Base-by-base conservation (phyloP, 78 protist genomes). In the Dictyostelium citrinum region DNA sequence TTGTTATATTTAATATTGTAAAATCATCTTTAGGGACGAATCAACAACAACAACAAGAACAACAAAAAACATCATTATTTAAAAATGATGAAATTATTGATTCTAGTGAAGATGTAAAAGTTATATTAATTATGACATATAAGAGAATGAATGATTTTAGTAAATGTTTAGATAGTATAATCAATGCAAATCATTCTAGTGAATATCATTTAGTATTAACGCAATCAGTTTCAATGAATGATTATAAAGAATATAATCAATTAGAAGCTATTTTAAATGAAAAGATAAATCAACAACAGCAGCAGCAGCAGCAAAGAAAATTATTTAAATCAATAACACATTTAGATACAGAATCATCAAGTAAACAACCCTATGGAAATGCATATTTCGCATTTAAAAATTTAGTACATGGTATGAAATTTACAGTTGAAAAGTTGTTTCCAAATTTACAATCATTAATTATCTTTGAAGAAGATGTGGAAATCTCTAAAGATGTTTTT, bases 361-460 rank as follows among this genome's bases (percentile, higher is more conserved):
- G 81, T 4, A 67, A 35, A 60, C 81, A 29, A 41, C 82, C 93
- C 1, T 88, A 78, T 78, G 93, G 93, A 2, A 88, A 88, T 78
- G 93, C 93, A 22, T 88, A 88, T 33, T 33, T 61, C 35, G 93
- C 93, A 37, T 88, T 88, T 16, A 88, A 72, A n/a, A 86, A 88
- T 68, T 35, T 88, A 41, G 64, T 78, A 5, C 12, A 35, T 8
- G 93, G 93, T 3, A 8, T 88, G 14, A 37, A 67, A 5, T 78
- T 46, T 6, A 46, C 80, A 10, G 5, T 64, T 3, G n/a, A 10
- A 11, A n/a, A n/a, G n/a, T 7, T 31, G 68, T 88, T 88, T 39
- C 84, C 85, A 67, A 49, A 35, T 20, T 10, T 88, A 31, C 35
- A 88, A 45, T 20, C 41, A 6, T 8, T 78, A n/a, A 78, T 88